Conservation (phyloP, 225 moss, liverwort and hornwort genomes). For the Neckera pumila region DNA sequence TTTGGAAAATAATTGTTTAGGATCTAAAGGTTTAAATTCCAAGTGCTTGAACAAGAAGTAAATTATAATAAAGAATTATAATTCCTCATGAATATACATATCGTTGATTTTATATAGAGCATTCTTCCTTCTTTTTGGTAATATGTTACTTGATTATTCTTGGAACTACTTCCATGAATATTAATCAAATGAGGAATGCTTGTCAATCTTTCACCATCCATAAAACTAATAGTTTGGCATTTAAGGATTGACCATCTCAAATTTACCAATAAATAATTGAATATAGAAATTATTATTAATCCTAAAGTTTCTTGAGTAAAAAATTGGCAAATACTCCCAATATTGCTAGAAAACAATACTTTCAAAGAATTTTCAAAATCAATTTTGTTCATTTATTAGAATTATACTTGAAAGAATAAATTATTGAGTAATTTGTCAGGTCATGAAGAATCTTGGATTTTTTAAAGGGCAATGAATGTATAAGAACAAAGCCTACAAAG, state of each 20-base stretch:
- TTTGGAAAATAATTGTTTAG: neutral
- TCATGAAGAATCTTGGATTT: neutral
- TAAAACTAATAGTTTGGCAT: neutral
- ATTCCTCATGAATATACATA: neutral
- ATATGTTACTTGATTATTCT: neutral
- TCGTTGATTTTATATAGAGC: neutral
- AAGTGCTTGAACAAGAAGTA: neutral
- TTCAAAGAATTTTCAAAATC: neutral
- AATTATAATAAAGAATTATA: neutral
- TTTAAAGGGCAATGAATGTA: neutral
- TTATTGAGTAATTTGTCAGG: neutral
- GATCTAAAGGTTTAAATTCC: neutral
- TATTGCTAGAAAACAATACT: neutral
- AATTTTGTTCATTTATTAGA: too few relatives aligned
- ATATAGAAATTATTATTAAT: too few relatives aligned
- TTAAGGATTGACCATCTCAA: neutral
- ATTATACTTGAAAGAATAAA: neutral
- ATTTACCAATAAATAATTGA: neutral
- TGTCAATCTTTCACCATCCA: neutral
- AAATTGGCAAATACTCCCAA: neutral
- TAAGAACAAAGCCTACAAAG: neutral
- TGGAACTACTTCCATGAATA: neutral
- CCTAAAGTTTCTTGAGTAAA: rapidly evolving
- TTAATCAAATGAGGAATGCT: rapidly evolving
- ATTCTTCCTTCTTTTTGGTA: neutral